Percentiles rank a stretch among this genome's conserved stretches.
These are phyloP conservation scores for Coniophora puteana DNA, from an alignment of 1,284 basidiomycete genomes.

Conservation along the genomic window DNA sequence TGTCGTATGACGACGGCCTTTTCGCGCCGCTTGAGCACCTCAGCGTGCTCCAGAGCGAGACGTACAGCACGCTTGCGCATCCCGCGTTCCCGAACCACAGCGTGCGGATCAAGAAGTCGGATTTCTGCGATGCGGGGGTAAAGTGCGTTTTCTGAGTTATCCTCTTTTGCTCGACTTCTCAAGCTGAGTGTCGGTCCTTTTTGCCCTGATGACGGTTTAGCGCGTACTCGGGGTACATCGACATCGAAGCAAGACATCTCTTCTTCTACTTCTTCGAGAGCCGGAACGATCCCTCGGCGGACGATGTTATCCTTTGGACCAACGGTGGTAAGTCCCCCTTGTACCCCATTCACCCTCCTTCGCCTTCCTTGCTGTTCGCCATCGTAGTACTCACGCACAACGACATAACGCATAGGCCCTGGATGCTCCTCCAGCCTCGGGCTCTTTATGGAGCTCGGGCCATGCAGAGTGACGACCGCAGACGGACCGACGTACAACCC, in stretches of 20 bases:
- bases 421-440: slow-evolving; percentile 43
- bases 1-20: slow-evolving; percentile 1
- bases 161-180: slow-evolving; percentile 16
- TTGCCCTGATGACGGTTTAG: slow-evolving; percentile 26
- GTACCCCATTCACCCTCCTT: slow-evolving; percentile 16
- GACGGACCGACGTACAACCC: slow-evolving; percentile 48
- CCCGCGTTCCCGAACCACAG: slow-evolving; percentile 50
- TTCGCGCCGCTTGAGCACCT: slow-evolving; percentile 17
- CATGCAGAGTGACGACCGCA: slow-evolving; percentile 27
- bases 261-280: slow-evolving; percentile 90
- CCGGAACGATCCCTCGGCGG: slow-evolving; percentile 58
- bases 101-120: slow-evolving; percentile 48
- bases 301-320: slow-evolving; percentile 72
- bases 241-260: slow-evolving; percentile 60
- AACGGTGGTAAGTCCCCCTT: slow-evolving; percentile 49
- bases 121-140: slow-evolving; percentile 25
- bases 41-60: slow-evolving; percentile 35
- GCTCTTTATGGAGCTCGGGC: slow-evolving; percentile 50
- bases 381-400: too few species aligned
- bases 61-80: slow-evolving; percentile 47
- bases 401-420: slow-evolving; percentile 25
- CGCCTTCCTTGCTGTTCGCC: slow-evolving; percentile 11
- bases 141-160: slow-evolving; percentile 18
- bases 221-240: slow-evolving; percentile 64
- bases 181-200: too few species aligned